Evolutionary conservation across 352 stramenopile species (phyloP).

Genomic region (Phytopythium ostracodes): DNA sequence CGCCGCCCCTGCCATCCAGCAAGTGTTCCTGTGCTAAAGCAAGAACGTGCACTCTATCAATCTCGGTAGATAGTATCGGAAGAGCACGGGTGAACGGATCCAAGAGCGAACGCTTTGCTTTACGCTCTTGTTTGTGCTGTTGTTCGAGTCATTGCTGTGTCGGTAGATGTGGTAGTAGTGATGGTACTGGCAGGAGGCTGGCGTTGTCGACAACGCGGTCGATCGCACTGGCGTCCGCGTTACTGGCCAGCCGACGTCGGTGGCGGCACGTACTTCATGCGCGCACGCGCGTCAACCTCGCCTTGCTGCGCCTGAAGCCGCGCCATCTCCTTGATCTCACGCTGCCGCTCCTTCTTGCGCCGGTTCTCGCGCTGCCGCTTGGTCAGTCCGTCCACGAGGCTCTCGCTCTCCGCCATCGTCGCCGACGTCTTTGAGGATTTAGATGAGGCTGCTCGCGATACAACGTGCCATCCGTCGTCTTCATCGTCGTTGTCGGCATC

Average conservation of each 20-base stretch:
- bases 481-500: slow-evolving; percentile 22
- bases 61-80: too few species aligned
- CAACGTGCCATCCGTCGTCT: slow-evolving; percentile 75
- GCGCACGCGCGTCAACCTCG: slow-evolving; percentile 59
- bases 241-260: slow-evolving; percentile 13
- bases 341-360: slow-evolving; percentile 74
- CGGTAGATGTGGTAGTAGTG: neutral
- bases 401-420: slow-evolving; percentile 12
- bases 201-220: neutral
- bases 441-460: slow-evolving; percentile 10
- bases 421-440: slow-evolving; percentile 13
- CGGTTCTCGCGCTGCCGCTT: slow-evolving; percentile 79
- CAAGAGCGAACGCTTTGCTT: neutral
- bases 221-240: too few species aligned
- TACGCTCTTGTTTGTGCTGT: neutral
- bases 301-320: slow-evolving; percentile 64
- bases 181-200: neutral
- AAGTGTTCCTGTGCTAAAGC: slow-evolving; percentile 70
- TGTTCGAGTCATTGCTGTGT: neutral
- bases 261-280: slow-evolving; percentile 67
- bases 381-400: slow-evolving; percentile 49
- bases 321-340: slow-evolving; percentile 69
- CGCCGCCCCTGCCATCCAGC: slow-evolving; percentile 33
- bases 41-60: neutral
- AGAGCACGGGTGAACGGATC: neutral